Conservation (phyloP, 148 eudicot species). For the Persicaria tinctoria region DNA sequence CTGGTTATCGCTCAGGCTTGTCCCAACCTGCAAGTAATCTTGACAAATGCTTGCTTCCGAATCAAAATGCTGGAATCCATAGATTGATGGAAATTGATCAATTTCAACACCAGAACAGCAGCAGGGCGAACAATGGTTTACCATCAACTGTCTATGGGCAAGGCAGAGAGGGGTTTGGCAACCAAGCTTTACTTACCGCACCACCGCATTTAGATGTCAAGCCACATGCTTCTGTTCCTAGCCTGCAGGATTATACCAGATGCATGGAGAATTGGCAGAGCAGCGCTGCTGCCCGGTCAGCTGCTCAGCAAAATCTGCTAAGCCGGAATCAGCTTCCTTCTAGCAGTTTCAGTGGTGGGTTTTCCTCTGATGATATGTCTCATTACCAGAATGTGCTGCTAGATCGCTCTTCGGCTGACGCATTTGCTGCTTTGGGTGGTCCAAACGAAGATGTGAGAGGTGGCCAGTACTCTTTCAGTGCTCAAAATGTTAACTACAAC, state of each 20-base stretch:
- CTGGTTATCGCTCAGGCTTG: slow-evolving; percentile 4
- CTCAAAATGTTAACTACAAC: slow-evolving; percentile 2
- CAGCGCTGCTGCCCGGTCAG: background rate
- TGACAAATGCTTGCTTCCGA: slow-evolving; percentile 6
- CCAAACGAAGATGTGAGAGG: background rate
- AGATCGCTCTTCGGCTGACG: background rate
- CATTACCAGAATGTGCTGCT: background rate
- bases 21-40: background rate
- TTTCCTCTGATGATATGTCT: background rate
- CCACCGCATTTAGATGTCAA: background rate
- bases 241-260: background rate
- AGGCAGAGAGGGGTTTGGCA: background rate
- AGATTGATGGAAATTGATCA: background rate
- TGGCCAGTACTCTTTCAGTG: slow-evolving; percentile 3
- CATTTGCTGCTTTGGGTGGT: background rate
- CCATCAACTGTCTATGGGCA: background rate
- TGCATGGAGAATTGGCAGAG: slow-evolving; percentile 6
- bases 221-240: background rate
- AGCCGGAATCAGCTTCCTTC: background rate
- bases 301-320: background rate
- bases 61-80: slow-evolving; percentile 27
- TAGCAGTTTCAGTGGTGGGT: background rate
- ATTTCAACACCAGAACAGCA: slow-evolving; percentile 18
- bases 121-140: slow-evolving; percentile 12
- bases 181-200: background rate